Evolutionary conservation across 2,329 filamentous ascomycete genomes (phyloP).

Genomic region (Apiospora sp.): DNA sequence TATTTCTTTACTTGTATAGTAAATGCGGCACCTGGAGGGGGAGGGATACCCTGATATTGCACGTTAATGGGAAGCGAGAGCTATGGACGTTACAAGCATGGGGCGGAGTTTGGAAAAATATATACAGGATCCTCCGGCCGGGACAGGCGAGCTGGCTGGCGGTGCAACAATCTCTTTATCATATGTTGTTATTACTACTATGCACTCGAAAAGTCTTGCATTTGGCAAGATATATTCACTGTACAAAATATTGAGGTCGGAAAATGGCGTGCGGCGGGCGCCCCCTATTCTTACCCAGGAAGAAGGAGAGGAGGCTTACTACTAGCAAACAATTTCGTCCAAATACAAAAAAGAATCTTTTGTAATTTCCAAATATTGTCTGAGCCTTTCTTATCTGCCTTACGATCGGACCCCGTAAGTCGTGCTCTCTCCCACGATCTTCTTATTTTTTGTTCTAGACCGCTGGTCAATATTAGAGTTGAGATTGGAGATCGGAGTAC

Average conservation of each 20-base stretch:
- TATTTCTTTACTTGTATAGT: conserved; percentile 19
- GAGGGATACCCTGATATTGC: conserved; percentile 1
- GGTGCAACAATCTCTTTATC: conserved; percentile 1
- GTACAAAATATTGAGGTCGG: conserved; percentile 2
- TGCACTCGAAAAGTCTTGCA: not conserved
- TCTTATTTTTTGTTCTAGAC: not conserved
- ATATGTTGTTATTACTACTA: conserved; percentile 3
- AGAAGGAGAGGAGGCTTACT: not conserved
- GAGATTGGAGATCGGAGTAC: conserved; percentile 15
- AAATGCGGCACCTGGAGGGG: conserved; percentile 11
- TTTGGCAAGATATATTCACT: not conserved
- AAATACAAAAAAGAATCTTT: not conserved
- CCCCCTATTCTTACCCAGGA: not conserved
- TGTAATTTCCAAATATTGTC: not conserved
- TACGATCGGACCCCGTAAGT: not conserved
- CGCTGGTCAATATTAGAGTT: conserved; percentile 1
- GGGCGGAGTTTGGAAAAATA: conserved; percentile 24
- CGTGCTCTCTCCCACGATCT: not conserved
- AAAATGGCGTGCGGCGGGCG: not conserved
- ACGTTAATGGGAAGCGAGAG: conserved; percentile 19
- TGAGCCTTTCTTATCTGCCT: not conserved
- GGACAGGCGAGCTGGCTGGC: conserved; percentile 11
- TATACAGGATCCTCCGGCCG: conserved; percentile 13
- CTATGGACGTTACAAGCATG: conserved; percentile 20
- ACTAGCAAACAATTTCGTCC: not conserved